Base-by-base conservation (phyloP, 140 eudicot species). In the Anethum foeniculum region DNA sequence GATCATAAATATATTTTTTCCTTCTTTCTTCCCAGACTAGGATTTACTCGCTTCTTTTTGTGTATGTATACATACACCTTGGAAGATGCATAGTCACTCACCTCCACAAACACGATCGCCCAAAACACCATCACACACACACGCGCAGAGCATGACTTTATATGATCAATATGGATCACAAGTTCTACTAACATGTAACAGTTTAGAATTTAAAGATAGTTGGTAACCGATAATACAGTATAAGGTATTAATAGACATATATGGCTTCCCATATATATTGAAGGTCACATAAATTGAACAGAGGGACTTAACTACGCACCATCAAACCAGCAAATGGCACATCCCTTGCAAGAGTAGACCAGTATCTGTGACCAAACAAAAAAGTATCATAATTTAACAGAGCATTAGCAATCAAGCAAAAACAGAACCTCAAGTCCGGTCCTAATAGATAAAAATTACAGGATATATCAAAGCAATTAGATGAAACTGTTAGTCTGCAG, bases 271-370 rank as follows among this genome's bases (percentile, higher is more conserved):
- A 13, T 44, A 47, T 5, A 14, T 60, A 75, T 12, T 6, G 15
- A 75, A 52, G 60, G 15, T 15, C 43, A 19, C 79, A n/a, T 15
- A 46, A 75, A 48, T 14, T 16, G 41, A 18, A 23, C 43, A 14
- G 41, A 46, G 25, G 79, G 43, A 48, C 79, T 34, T 71, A 28
- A 28, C 10, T 19, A 21, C 41, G 58, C 87, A 94, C 98, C 98
- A 94, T 94, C 65, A 94, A 82, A 80, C 98, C 98, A 82, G 98
- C 98, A 84, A 94, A 94, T 68, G 98, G 98, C 84, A 94, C 90
- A 84, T 94, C 98, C 82, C 98, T 85, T 78, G 88, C 98, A 85
- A 94, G 94, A 64, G 98, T 94, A 75, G 98, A 94, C 98, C 93
- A 86, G 84, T 92, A 94, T 86, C 98, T 92, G 90, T 77, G 56